Percentiles rank a stretch among this genome's conserved stretches.
Conservation (phyloP, 164 flowering plant genomes). For the Aristolochia californica region DNA sequence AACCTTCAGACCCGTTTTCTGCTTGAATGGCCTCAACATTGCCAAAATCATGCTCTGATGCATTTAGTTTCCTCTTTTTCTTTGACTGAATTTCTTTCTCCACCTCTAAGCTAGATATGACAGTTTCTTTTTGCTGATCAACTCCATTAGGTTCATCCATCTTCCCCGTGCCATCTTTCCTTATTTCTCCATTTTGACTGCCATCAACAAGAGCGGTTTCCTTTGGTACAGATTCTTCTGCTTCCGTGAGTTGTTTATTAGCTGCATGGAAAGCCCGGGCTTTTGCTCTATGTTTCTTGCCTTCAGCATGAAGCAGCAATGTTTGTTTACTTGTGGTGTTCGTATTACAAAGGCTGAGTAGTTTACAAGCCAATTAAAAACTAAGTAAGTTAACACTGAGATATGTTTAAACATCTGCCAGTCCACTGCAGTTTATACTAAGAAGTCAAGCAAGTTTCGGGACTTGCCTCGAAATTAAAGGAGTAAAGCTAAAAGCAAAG, state of each 20-base stretch:
- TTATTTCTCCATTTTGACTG: conserved; percentile 1
- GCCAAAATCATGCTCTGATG: conserved; percentile 21
- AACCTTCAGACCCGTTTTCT: conserved; percentile 12
- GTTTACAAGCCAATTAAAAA: not conserved
- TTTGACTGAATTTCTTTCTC: conserved; percentile 26
- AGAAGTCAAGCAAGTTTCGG: too few species aligned
- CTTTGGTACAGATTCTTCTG: conserved; percentile 28
- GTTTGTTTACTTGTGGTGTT: conserved; percentile 77
- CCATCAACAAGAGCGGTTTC: conserved; percentile 15
- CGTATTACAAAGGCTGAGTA: conserved; percentile 78
- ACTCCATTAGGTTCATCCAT: conserved; percentile 19
- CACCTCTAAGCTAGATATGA: conserved; percentile 9
- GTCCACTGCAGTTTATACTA: not conserved
- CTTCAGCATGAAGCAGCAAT: conserved; percentile 83
- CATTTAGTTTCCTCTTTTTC: conserved; percentile 52
- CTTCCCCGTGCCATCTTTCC: not conserved
- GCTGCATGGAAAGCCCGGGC: conserved; percentile 77
- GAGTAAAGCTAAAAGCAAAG: too few species aligned
- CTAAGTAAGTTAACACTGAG: conserved; percentile 2
- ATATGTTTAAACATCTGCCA: not conserved
- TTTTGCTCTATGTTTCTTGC: conserved; percentile 85
- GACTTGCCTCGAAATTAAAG: too few species aligned
- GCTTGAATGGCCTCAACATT: conserved; percentile 46
- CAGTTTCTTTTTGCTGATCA: conserved; percentile 14
- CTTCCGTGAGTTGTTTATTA: conserved; percentile 31